phyloP scores from a whole-genome alignment of 1,284 basidiomycete genomes.

The Cystobasidium sp. region DNA sequence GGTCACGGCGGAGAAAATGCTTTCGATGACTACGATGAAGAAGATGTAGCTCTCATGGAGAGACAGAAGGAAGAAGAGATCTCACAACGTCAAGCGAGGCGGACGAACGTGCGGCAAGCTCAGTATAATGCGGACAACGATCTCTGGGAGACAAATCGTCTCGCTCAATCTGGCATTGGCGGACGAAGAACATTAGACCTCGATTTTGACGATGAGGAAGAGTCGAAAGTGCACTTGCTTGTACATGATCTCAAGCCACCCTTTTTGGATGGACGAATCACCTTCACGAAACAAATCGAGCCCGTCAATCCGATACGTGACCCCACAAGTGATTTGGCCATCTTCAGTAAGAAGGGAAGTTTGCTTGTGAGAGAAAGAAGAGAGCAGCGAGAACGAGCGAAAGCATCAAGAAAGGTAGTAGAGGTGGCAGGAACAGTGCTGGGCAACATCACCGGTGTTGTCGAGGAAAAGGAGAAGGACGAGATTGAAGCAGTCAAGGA shows the following conservation, averaged over 20 bases:
- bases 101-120: slow-evolving; percentile 86
- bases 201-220: slow-evolving; percentile 86
- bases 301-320: slow-evolving; percentile 97
- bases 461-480: slow-evolving; percentile 81
- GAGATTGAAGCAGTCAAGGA: slow-evolving; percentile 30
- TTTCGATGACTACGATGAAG: slow-evolving; percentile 77
- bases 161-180: slow-evolving; percentile 92
- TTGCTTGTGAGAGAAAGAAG: slow-evolving; percentile 90
- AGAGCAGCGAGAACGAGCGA: slow-evolving; percentile 91
- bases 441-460: slow-evolving; percentile 97
- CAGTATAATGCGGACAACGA: slow-evolving; percentile 98
- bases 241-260: slow-evolving; percentile 97
- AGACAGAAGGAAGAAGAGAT: slow-evolving; percentile 78
- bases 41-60: slow-evolving; percentile 68
- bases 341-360: slow-evolving; percentile 95
- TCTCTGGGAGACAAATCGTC: slow-evolving; percentile 96
- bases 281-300: slow-evolving; percentile 95
- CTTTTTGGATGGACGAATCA: slow-evolving; percentile 93
- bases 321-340: slow-evolving; percentile 88
- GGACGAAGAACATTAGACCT: slow-evolving; percentile 75
- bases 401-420: slow-evolving; percentile 88
- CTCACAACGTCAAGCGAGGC: slow-evolving; percentile 65
- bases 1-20: slow-evolving; percentile 81
- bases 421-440: slow-evolving; percentile 87
- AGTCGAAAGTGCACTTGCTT: slow-evolving; percentile 94